phyloP scores from a whole-genome alignment of 768 basidiomycete genomes.

The Tylopilus balloui region DNA sequence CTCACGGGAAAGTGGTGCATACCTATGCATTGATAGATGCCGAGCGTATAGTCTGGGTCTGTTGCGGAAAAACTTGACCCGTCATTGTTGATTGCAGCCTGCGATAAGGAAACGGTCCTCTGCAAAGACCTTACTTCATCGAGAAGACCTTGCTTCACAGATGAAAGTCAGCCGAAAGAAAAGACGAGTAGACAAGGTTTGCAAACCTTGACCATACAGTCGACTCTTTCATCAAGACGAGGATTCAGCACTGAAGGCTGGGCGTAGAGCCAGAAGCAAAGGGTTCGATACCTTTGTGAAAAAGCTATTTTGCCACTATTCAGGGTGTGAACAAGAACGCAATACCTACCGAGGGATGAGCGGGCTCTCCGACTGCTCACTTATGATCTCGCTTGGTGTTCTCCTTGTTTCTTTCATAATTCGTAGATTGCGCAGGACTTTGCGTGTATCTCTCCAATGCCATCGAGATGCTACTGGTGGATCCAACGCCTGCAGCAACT shows the following conservation, averaged over 20 bases:
- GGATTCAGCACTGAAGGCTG: constrained; percentile 55
- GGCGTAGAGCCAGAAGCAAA: constrained; percentile 91
- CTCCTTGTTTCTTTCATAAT: constrained; percentile 70
- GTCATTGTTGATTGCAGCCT: background rate
- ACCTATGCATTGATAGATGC: constrained; percentile 96
- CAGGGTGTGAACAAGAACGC: background rate
- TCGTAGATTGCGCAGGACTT: constrained; percentile 74
- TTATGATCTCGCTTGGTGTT: constrained; percentile 62
- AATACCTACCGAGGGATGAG: constrained; percentile 48
- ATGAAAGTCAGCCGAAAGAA: constrained; percentile 1
- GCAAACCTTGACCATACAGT: constrained; percentile 81
- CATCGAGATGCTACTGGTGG: constrained; percentile 71
- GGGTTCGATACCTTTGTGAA: constrained; percentile 64
- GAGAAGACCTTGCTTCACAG: constrained; percentile 65
- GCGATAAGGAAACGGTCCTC: constrained; percentile 14
- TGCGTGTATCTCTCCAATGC: constrained; percentile 96
- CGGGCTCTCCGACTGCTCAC: constrained; percentile 49
- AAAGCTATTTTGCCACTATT: background rate
- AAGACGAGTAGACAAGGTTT: background rate
- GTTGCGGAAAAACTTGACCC: background rate
- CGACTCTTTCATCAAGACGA: constrained; percentile 76
- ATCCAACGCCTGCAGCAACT: constrained; percentile 65
- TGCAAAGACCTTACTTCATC: constrained; percentile 67
- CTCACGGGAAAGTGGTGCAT: constrained; percentile 8
- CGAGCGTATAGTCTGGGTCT: constrained; percentile 59